phyloP scores from a whole-genome alignment of 805 yeast species.

The Yueomyces sp. region DNA sequence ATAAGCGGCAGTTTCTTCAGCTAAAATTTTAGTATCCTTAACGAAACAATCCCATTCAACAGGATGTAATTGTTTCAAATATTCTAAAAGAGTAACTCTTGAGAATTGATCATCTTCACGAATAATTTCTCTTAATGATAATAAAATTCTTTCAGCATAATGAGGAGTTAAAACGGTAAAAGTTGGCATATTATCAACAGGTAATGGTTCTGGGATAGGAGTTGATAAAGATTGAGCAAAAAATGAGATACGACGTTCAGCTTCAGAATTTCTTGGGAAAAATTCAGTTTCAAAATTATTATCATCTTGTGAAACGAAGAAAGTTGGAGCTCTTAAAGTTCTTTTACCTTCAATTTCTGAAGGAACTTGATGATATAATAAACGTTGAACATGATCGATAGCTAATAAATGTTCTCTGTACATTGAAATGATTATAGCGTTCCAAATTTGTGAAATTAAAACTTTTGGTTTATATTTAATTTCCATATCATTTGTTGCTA shows the following conservation, averaged over 20 bases:
- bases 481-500: conserved; percentile 98
- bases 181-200: conserved; percentile 99
- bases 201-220: conserved; percentile 96
- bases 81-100: conserved; percentile 85
- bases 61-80: conserved; percentile 88
- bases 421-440: conserved; percentile 97
- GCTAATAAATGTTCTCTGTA: conserved; percentile 97
- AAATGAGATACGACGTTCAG: conserved; percentile 98
- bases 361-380: conserved; percentile 95
- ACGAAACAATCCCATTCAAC: conserved; percentile 97
- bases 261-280: conserved; percentile 93
- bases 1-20: conserved; percentile 81
- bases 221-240: conserved; percentile 97
- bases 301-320: conserved; percentile 96
- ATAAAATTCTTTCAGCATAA: conserved; percentile 83
- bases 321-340: conserved; percentile 95
- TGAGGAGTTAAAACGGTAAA: conserved; percentile 95
- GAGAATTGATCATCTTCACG: conserved; percentile 95
- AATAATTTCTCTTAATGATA: conserved; percentile 86
- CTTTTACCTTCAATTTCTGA: conserved; percentile 95
- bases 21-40: conserved; percentile 86
- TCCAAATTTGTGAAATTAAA: conserved; percentile 96
- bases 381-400: conserved; percentile 94
- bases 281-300: conserved; percentile 80
- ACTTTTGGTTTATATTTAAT: conserved; percentile 97